Conservation (phyloP, 2,329 filamentous ascomycete genomes). For the Clarireedia sp. region DNA sequence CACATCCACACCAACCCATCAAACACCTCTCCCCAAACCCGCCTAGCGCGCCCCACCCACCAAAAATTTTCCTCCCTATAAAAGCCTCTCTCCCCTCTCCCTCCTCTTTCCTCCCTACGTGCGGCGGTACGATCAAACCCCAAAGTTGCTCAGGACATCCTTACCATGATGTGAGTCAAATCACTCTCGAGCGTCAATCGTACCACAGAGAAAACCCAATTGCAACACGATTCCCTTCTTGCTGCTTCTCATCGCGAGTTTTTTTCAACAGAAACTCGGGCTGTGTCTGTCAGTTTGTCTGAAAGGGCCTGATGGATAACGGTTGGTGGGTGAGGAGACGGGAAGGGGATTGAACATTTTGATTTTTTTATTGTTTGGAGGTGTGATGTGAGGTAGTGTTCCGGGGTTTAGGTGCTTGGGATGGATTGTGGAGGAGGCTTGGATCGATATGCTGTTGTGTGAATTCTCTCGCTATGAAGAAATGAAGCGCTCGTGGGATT, state of each 20-base stretch:
- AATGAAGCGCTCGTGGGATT: too few species aligned
- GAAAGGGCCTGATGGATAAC: conserved; percentile 19
- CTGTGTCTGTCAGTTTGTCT: conserved; percentile 21
- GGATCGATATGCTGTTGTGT: too few species aligned
- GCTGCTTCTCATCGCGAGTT: conserved; percentile 32
- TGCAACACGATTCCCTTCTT: conserved; percentile 55
- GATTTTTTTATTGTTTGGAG: neutral
- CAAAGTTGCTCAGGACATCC: conserved; percentile 28
- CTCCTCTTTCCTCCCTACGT: conserved; percentile 19
- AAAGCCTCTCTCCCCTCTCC: neutral
- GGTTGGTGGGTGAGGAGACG: conserved; percentile 25
- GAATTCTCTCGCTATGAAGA: too few species aligned
- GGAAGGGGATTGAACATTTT: conserved; percentile 47
- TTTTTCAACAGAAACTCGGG: conserved; percentile 10
- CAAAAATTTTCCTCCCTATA: neutral
- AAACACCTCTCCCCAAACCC: neutral
- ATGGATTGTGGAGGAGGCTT: neutral
- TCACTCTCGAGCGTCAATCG: conserved; percentile 28
- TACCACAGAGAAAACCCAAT: conserved; percentile 50
- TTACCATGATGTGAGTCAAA: conserved; percentile 27
- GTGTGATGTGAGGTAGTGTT: neutral
- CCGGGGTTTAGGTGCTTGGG: neutral
- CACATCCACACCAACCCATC: neutral
- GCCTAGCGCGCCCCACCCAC: neutral
- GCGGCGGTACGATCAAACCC: conserved; percentile 27